phyloP scores from a whole-genome alignment of 2,329 filamentous ascomycete species.

The Dactylella cylindrospora region DNA sequence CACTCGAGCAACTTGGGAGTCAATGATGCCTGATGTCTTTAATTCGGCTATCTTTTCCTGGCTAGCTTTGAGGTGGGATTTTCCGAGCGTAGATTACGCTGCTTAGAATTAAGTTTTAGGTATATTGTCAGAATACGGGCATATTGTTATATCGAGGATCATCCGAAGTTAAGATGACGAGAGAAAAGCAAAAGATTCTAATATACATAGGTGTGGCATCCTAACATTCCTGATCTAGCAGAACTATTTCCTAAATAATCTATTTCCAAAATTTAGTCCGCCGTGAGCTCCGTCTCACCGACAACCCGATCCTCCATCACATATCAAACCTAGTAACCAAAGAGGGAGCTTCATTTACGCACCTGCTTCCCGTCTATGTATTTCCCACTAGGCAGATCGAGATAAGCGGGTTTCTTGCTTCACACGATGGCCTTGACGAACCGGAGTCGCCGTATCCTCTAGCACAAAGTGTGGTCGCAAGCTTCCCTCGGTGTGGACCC shows the following conservation, averaged over 20 bases:
- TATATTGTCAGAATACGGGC: too few species aligned
- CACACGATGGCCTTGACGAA: constrained; percentile 49
- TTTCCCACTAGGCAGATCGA: constrained; percentile 72
- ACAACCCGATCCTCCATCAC: constrained; percentile 71
- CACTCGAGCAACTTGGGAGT: too few species aligned
- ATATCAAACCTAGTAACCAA: constrained; percentile 23
- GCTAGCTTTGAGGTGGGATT: too few species aligned
- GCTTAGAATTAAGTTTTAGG: too few species aligned
- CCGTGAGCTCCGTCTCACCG: constrained; percentile 70
- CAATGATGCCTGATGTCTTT: too few species aligned
- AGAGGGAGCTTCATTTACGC: constrained; percentile 54
- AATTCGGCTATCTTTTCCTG: too few species aligned
- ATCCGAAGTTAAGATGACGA: not conserved
- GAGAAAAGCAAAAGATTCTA: not conserved
- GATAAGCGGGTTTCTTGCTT: constrained; percentile 69
- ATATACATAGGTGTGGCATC: not conserved
- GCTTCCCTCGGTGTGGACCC: constrained; percentile 73
- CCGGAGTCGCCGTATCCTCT: constrained; percentile 66
- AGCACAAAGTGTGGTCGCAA: constrained; percentile 65
- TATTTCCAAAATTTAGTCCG: constrained; percentile 58
- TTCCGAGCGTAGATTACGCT: too few species aligned
- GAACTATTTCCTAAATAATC: not conserved
- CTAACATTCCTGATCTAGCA: not conserved
- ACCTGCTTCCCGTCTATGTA: constrained; percentile 71
- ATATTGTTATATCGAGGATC: too few species aligned